Conservation (phyloP, 140 eudicot species). For the Eryngium alpinum region DNA sequence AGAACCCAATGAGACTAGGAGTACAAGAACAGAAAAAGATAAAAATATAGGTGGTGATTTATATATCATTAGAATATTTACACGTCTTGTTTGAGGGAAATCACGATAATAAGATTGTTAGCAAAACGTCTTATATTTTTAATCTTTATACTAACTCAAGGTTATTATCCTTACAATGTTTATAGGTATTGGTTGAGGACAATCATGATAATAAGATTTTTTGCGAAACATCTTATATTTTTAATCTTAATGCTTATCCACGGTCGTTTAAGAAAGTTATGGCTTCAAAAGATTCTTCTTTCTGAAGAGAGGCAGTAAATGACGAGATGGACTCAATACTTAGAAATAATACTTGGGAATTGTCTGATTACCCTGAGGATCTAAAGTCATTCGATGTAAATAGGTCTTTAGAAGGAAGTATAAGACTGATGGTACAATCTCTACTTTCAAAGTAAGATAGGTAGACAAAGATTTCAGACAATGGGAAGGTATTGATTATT, state of each 20-base stretch:
- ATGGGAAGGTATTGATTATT: neutral
- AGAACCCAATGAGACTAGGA: no score
- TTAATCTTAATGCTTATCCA: neutral
- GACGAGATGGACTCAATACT: neutral
- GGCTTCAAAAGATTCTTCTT: neutral
- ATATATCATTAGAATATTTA: no score
- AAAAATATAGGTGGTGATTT: no score
- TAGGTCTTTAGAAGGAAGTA: slow-evolving; percentile 1
- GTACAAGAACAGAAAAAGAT: no score
- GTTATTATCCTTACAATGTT: neutral
- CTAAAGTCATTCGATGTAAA: neutral
- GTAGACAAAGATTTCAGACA: neutral
- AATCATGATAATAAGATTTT: neutral
- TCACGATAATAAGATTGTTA: neutral
- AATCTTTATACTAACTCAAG: no score
- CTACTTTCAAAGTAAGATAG: neutral
- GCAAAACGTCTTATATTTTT: no score
- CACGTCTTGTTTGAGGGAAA: no score
- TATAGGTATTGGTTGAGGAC: neutral
- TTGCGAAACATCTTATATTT: neutral
- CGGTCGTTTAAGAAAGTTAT: neutral
- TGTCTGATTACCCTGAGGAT: neutral
- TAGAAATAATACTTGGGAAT: neutral
- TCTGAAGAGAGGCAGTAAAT: neutral
- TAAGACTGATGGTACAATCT: neutral